Percentiles rank a stretch among this genome's conserved stretches.
Evolutionary conservation across 495 filamentous ascomycete genomes (phyloP).

Genomic region (Xylaria telfairii): DNA sequence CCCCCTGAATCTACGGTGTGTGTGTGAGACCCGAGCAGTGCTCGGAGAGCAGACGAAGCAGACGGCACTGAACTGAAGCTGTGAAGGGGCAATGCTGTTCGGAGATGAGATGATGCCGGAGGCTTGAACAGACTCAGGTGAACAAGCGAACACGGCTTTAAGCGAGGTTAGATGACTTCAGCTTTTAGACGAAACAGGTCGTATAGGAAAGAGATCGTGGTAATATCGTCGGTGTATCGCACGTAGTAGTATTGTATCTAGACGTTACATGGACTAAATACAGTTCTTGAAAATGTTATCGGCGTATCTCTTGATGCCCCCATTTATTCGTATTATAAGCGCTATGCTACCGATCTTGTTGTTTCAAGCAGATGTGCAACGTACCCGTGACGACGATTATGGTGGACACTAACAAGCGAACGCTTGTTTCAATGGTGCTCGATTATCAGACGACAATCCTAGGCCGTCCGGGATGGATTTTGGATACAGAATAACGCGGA

Average conservation of each 20-base stretch:
- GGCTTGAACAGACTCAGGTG: neutral
- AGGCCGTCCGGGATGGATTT: neutral
- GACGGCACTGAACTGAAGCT: neutral
- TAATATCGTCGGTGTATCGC: neutral
- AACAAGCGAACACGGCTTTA: neutral
- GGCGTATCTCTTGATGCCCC: neutral
- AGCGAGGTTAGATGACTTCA: slow-evolving; percentile 6
- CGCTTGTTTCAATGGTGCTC: slow-evolving; percentile 5
- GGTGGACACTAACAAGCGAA: slow-evolving; percentile 10
- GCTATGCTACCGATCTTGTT: neutral
- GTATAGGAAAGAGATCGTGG: neutral
- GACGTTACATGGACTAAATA: neutral
- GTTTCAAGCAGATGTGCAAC: slow-evolving; percentile 6
- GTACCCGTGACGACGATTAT: neutral
- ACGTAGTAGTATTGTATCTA: neutral
- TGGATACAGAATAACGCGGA: neutral
- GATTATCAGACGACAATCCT: slow-evolving; percentile 15
- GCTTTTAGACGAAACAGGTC: slow-evolving; percentile 3
- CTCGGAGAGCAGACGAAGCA: neutral
- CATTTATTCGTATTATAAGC: slow-evolving; percentile 13
- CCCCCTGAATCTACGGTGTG: slow-evolving; percentile 13
- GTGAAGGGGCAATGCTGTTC: neutral
- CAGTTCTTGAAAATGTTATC: neutral
- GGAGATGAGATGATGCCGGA: neutral
- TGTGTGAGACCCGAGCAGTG: slow-evolving; percentile 6